Percentiles rank a stretch among this genome's conserved stretches.
Evolutionary conservation across 106 monocot genomes (phyloP).

Genomic region (Dendrobium chrysotoxum): DNA sequence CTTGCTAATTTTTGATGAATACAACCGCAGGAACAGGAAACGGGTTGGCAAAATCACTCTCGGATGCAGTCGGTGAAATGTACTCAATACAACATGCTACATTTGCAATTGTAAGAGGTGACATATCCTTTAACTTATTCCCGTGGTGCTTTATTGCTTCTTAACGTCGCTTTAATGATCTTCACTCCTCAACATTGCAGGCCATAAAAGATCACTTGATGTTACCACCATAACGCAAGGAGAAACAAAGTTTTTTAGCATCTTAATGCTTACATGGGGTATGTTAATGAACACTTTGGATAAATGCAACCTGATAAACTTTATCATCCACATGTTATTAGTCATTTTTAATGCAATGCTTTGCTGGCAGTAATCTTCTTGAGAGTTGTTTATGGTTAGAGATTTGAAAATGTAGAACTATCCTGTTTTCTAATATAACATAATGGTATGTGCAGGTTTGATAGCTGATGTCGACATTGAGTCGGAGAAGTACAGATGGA

Average conservation of each 20-base stretch:
- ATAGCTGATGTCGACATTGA: constrained; percentile 75
- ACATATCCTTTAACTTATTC: neutral
- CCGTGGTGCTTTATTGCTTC: constrained; percentile 1
- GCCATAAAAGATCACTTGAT: constrained; percentile 65
- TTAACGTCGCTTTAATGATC: neutral
- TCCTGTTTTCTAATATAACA: neutral
- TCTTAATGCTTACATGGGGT: constrained; percentile 97
- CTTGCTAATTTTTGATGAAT: neutral
- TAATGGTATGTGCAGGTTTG: constrained; percentile 38
- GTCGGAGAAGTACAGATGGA: constrained; percentile 90
- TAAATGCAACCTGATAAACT: neutral
- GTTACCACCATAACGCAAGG: constrained; percentile 77
- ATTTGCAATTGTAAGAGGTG: constrained; percentile 79
- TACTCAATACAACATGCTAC: constrained; percentile 56
- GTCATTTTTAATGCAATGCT: neutral
- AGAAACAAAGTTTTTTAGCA: constrained; percentile 66
- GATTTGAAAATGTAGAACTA: neutral
- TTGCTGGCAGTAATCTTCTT: neutral
- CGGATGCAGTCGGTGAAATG: constrained; percentile 44
- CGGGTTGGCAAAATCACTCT: constrained; percentile 86
- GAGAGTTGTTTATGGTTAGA: neutral
- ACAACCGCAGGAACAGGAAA: constrained; percentile 72
- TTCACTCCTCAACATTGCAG: constrained; percentile 26
- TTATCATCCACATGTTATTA: neutral
- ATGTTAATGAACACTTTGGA: constrained; percentile 8